Conservation (phyloP, 2,329 filamentous ascomycete species). For the Xylariaceae sp. region DNA sequence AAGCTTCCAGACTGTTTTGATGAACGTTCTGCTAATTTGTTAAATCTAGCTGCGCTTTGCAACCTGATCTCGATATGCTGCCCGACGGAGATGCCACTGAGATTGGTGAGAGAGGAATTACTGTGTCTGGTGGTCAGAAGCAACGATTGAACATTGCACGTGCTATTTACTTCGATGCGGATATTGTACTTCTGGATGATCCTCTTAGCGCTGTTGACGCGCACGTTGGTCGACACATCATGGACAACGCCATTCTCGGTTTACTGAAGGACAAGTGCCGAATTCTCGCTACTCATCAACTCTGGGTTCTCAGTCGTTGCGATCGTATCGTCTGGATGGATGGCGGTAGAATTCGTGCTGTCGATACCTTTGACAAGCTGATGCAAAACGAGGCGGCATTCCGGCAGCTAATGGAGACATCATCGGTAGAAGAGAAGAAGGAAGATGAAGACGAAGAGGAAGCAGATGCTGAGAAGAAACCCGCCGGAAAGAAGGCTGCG, state of each 20-base stretch:
- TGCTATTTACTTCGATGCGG: conserved; percentile 64
- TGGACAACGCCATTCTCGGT: conserved; percentile 90
- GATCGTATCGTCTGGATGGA: conserved; percentile 95
- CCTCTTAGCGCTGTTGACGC: conserved; percentile 65
- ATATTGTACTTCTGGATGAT: conserved; percentile 65
- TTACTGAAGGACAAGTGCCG: conserved; percentile 84
- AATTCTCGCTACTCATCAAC: conserved; percentile 88
- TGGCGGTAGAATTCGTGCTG: conserved; percentile 71
- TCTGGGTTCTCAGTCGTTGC: conserved; percentile 85
- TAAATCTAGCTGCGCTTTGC: conserved; percentile 62
- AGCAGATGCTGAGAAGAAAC: conserved; percentile 37
- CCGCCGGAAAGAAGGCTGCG: conserved; percentile 42
- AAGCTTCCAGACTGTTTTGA: background rate
- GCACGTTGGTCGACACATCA: conserved; percentile 69
- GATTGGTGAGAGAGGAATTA: conserved; percentile 93
- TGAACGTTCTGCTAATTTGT: conserved; percentile 14
- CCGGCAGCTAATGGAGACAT: conserved; percentile 78
- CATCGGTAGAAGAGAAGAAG: conserved; percentile 63
- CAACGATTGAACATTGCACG: conserved; percentile 92
- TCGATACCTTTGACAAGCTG: conserved; percentile 85
- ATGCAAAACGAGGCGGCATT: conserved; percentile 77
- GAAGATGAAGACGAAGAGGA: conserved; percentile 46
- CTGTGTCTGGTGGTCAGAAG: conserved; percentile 91
- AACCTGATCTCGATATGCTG: conserved; percentile 86
- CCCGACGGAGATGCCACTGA: conserved; percentile 84